phyloP scores from a whole-genome alignment of 2,329 filamentous ascomycete species.

The Ophiosphaerella herpotricha region DNA sequence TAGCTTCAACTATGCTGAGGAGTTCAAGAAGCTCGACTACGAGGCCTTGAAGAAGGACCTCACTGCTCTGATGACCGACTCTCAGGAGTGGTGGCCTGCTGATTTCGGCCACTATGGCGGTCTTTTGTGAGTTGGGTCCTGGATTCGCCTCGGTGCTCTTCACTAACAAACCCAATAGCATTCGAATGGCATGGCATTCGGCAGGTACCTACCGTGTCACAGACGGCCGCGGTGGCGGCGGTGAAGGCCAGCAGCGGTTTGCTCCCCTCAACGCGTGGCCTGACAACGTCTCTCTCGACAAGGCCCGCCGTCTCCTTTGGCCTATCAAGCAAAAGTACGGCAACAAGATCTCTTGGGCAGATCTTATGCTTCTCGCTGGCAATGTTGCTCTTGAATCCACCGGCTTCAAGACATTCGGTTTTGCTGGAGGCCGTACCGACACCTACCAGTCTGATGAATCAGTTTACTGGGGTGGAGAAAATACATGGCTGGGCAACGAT shows the following conservation, averaged over 20 bases:
- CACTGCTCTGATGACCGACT: constrained; percentile 72
- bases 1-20: constrained; percentile 73
- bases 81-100: constrained; percentile 80
- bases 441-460: constrained; percentile 77
- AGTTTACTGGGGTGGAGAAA: constrained; percentile 77
- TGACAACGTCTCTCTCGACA: constrained; percentile 78
- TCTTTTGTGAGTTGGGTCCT: constrained; percentile 57
- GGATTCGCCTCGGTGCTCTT: neutral
- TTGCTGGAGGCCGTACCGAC: constrained; percentile 72
- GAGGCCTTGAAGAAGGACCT: constrained; percentile 75
- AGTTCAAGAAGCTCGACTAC: constrained; percentile 75
- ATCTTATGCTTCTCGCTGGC: constrained; percentile 71
- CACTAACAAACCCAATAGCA: constrained; percentile 32
- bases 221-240: constrained; percentile 76
- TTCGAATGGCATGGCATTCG: constrained; percentile 82
- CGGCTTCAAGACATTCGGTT: constrained; percentile 75
- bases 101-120: constrained; percentile 83
- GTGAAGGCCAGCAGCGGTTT: constrained; percentile 76
- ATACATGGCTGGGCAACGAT: constrained; percentile 75
- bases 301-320: constrained; percentile 78
- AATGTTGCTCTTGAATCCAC: constrained; percentile 79
- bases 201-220: constrained; percentile 77
- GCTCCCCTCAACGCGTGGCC: constrained; percentile 83
- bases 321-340: constrained; percentile 86
- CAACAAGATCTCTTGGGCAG: constrained; percentile 81